A percentile compares a stretch with the other conserved stretches of the same genome.
These are phyloP conservation scores for Fusarium sp. DNA, from an alignment of 2,329 filamentous ascomycete genomes.

Conservation along the genomic window DNA sequence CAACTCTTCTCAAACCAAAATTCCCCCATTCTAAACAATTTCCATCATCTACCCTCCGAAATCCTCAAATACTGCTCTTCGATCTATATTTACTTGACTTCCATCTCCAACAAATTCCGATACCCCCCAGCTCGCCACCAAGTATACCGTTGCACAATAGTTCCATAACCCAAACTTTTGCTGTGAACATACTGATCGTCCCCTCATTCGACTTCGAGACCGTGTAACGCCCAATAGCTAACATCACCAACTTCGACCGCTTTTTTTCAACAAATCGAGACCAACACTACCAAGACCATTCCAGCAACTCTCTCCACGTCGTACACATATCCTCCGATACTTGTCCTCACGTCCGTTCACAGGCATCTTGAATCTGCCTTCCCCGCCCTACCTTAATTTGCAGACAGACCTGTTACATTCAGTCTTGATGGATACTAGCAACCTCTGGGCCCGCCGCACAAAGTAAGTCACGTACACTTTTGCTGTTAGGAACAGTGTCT, in stretches of 20 bases:
- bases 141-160: constrained; percentile 13
- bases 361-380: constrained; percentile 43
- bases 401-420: constrained; percentile 44
- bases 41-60: constrained; percentile 17
- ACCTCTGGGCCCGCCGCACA: constrained; percentile 83
- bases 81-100: neutral
- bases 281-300: constrained; percentile 1
- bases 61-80: constrained; percentile 2
- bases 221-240: constrained; percentile 32
- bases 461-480: constrained; percentile 69
- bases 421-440: constrained; percentile 66
- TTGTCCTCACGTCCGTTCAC: constrained; percentile 16
- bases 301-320: constrained; percentile 6
- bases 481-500: constrained; percentile 9
- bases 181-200: constrained; percentile 34
- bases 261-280: constrained; percentile 4
- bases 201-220: constrained; percentile 37
- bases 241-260: constrained; percentile 35
- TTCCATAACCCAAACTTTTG: constrained; percentile 7
- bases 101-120: constrained; percentile 9
- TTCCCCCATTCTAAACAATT: constrained; percentile 30
- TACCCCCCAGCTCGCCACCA: constrained; percentile 12
- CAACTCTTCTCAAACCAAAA: constrained; percentile 35
- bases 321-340: constrained; percentile 14
- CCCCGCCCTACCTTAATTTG: constrained; percentile 43